Evolutionary conservation across 2,329 filamentous ascomycete species (phyloP).

Genomic region (Calonectria pauciramosa): DNA sequence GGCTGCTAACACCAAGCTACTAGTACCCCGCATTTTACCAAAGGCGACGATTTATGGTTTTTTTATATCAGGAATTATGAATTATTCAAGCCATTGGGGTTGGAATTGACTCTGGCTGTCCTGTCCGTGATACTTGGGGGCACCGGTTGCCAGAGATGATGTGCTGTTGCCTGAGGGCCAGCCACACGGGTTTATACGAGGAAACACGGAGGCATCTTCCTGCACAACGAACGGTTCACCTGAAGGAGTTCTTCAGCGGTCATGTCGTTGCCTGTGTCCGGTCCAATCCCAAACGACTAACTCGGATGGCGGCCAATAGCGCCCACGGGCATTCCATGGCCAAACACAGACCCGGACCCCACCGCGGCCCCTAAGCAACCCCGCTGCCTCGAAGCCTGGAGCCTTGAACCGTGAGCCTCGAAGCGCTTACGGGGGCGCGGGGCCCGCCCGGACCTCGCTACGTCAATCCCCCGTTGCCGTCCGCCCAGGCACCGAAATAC

Average conservation of each 20-base stretch:
- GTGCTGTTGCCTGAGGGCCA: neutral
- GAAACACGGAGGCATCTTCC: neutral
- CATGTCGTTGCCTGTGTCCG: neutral
- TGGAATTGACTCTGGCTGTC: neutral
- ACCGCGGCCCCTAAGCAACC: conserved; percentile 31
- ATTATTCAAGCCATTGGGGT: neutral
- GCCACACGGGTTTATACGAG: neutral
- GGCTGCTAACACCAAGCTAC: neutral
- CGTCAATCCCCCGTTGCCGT: conserved; percentile 11
- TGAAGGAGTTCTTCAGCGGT: neutral
- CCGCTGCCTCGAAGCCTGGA: conserved; percentile 11
- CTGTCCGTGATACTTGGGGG: neutral
- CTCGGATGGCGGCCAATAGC: neutral
- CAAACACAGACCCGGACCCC: conserved; percentile 10
- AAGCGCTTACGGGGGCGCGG: conserved; percentile 27
- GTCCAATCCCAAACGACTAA: neutral
- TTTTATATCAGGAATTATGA: neutral
- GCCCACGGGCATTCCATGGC: neutral
- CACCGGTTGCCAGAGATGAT: neutral
- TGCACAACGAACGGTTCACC: neutral
- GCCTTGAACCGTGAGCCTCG: neutral
- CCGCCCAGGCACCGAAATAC: conserved; percentile 36
- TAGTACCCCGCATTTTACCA: neutral
- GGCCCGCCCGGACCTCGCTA: conserved; percentile 8
- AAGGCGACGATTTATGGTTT: neutral